Evolutionary conservation across 495 filamentous ascomycete species (phyloP).

Genomic region (Platismatia glauca): DNA sequence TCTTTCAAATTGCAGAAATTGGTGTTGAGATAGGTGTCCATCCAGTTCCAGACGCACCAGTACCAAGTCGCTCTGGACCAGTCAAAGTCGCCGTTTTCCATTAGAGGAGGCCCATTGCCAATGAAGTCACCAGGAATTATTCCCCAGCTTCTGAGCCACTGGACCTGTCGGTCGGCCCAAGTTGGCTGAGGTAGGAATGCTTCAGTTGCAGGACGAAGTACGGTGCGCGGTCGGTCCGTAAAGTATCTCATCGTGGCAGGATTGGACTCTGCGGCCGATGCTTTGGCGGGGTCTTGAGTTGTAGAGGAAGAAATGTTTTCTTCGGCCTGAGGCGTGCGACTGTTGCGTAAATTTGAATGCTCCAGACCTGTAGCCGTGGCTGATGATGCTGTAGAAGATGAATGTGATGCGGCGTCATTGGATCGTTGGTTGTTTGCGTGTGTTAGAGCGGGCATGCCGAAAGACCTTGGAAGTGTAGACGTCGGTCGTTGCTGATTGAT

Average conservation of each 20-base stretch:
- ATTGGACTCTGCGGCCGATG: constrained; percentile 31
- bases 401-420: constrained; percentile 31
- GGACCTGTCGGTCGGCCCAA: constrained; percentile 49
- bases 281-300: constrained; percentile 20
- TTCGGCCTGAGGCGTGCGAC: constrained; percentile 13
- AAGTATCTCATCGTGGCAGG: constrained; percentile 42
- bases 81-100: constrained; percentile 74
- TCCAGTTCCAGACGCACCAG: constrained; percentile 54
- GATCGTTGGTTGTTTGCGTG: constrained; percentile 11
- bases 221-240: constrained; percentile 44
- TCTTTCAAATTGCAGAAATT: constrained; percentile 46
- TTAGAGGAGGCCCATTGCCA: constrained; percentile 64
- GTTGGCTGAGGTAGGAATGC: constrained; percentile 58
- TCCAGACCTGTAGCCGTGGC: constrained; percentile 48
- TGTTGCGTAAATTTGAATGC: constrained; percentile 19
- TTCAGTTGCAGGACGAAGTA: constrained; percentile 42
- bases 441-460: constrained; percentile 21
- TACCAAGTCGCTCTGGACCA: constrained; percentile 64
- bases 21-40: constrained; percentile 38
- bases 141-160: constrained; percentile 52
- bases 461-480: constrained; percentile 40
- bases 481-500: constrained; percentile 28
- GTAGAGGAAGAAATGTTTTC: constrained; percentile 6
- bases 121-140: constrained; percentile 75
- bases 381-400: constrained; percentile 47